These are phyloP conservation scores for Chlorella sp. DNA, from an alignment of 139 green algal genomes.

Conservation along the genomic window DNA sequence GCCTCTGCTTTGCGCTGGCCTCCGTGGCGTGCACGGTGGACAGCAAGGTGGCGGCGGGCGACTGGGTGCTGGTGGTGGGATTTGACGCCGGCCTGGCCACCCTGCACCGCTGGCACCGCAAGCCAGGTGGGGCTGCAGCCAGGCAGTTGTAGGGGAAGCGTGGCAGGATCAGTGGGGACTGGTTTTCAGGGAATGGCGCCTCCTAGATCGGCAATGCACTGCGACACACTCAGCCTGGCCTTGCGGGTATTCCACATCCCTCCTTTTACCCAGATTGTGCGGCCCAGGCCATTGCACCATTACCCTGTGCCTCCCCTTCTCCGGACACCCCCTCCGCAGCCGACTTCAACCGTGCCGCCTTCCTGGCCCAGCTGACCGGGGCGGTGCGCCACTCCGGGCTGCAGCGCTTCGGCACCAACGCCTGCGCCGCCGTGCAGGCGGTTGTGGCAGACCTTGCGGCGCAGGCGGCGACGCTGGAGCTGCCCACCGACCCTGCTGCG, in stretches of 20 bases:
- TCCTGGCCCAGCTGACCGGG: neutral
- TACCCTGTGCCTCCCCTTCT: neutral
- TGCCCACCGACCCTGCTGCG: neutral
- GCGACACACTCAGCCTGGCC: too few species aligned
- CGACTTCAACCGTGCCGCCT: neutral
- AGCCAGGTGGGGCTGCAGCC: neutral
- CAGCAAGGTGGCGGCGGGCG: neutral
- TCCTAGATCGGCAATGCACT: too few species aligned
- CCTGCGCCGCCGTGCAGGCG: neutral
- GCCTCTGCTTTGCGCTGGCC: slow-evolving; percentile 25
- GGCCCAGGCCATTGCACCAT: neutral
- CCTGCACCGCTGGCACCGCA: neutral
- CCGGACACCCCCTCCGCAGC: neutral
- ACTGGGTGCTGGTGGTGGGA: slow-evolving; percentile 8
- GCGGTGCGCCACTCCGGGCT: slow-evolving; percentile 4
- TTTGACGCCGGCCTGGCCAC: neutral
- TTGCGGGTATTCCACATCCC: neutral
- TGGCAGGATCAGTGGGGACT: neutral
- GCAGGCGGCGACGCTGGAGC: neutral
- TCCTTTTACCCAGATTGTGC: neutral
- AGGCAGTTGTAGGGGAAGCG: too few species aligned
- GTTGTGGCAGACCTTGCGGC: neutral
- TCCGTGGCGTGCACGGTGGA: slow-evolving; percentile 10
- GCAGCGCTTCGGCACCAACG: neutral
- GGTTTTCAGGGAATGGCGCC: too few species aligned